Evolutionary conservation across 352 stramenopile species (phyloP), one percentile per base, ranked within the genome.

Genomic region (Pythium phragmitis): DNA sequence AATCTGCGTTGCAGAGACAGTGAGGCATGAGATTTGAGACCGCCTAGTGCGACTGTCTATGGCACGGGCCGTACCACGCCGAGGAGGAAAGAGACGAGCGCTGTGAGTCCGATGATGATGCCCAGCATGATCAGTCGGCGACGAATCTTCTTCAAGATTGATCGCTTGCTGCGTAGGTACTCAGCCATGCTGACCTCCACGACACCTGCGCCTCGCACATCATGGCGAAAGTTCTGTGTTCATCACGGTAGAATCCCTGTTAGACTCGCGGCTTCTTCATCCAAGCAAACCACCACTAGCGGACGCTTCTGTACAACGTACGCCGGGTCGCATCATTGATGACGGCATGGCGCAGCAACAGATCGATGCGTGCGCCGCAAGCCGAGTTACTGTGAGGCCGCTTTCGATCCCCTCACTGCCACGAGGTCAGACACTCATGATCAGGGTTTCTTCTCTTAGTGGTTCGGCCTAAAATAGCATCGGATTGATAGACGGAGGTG

Each of bases 181-280:
- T 93, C 85, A 39, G 86, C 76, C 59, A 79, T 82, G 42, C 72
- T 76, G 48, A 93, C 75, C 46, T 93, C 80, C 23, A 93, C 85
- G 28, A 91, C 77, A n/a, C 78, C 71, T 9, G 73, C 72, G 8
- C 79, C 75, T 21, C 77, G 77, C 63, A 75, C 77, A 48, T 85
- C 75, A 42, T 91, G 79, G 34, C 79, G 81, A 57, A 93, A 91
- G 64, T 80, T 91, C 82, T 91, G 37, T 23, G 19, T 53, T 16
- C 26, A 34, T 52, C 21, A 50, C 50, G 48, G 30, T 30, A 5
- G 26, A 30, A 30, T 30, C 26, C 26, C 26, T 23, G 47, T 58
- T 36, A 33, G 47, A 19, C 17, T n/a, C 7, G 37, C 16, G 28
- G 16, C 4, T 65, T 50, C 43, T 23, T 30, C 26, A 30, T 30